A percentile compares a stretch with the other conserved stretches of the same genome.
phyloP scores from a whole-genome alignment of 2,329 filamentous ascomycete species.

The Coleophoma eucalyptorum region DNA sequence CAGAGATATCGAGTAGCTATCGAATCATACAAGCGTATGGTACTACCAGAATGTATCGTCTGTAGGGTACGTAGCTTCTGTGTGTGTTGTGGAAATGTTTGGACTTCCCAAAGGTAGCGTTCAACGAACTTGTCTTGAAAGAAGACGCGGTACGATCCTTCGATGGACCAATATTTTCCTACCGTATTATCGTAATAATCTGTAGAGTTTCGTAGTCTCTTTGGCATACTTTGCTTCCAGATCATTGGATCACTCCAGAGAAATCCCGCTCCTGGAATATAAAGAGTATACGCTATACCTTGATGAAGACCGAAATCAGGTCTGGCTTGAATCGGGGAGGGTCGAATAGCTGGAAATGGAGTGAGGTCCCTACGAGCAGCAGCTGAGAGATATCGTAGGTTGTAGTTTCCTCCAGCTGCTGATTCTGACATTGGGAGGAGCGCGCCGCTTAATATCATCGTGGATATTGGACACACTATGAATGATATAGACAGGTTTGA shows the following conservation, averaged over 20 bases:
- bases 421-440: background rate
- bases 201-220: background rate
- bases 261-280: background rate
- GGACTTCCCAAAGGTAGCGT: background rate
- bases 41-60: background rate
- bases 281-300: background rate
- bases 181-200: background rate
- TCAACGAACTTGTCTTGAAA: background rate
- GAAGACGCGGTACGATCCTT: background rate
- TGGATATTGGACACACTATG: background rate
- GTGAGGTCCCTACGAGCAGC: background rate
- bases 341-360: background rate
- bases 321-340: background rate
- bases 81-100: background rate
- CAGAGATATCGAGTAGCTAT: background rate
- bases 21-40: background rate
- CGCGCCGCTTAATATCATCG: background rate
- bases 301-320: background rate
- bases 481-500: background rate
- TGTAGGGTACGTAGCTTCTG: background rate
- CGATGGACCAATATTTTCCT: background rate
- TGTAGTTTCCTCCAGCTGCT: background rate
- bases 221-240: background rate
- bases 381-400: background rate
- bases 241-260: background rate